Conservation (phyloP, 2,329 filamentous ascomycete genomes). For the Botryotinia calthae region DNA sequence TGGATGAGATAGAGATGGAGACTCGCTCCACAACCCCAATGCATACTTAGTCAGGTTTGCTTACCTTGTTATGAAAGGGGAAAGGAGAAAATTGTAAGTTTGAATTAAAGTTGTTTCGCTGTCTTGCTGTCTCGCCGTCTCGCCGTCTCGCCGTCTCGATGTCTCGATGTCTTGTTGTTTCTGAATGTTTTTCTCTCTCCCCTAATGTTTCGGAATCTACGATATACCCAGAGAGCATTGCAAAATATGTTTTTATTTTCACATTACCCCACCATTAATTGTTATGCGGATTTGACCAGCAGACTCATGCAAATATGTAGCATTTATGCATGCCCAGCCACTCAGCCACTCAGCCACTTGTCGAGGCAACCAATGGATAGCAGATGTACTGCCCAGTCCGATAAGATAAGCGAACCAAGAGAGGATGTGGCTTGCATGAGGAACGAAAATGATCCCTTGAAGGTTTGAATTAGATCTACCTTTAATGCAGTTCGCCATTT, state of each 20-base stretch:
- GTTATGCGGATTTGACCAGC: background rate
- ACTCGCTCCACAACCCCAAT: background rate
- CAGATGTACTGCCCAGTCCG: background rate
- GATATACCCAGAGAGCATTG: background rate
- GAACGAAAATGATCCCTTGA: background rate
- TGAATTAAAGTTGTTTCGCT: background rate
- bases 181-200: background rate
- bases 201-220: background rate
- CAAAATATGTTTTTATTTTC: background rate
- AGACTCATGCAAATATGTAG: background rate
- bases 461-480: background rate
- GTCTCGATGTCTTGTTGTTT: background rate
- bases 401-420: constrained; percentile 10
- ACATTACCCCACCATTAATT: constrained; percentile 2
- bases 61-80: background rate
- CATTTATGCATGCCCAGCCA: background rate
- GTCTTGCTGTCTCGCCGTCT: background rate
- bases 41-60: background rate
- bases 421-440: background rate
- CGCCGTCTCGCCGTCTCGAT: background rate
- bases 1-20: background rate
- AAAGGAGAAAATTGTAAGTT: background rate
- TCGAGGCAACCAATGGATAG: background rate
- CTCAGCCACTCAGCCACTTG: background rate
- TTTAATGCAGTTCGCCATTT: background rate